Evolutionary conservation across 1,284 basidiomycete species (phyloP).

Genomic region (Trichosporon ovoides): DNA sequence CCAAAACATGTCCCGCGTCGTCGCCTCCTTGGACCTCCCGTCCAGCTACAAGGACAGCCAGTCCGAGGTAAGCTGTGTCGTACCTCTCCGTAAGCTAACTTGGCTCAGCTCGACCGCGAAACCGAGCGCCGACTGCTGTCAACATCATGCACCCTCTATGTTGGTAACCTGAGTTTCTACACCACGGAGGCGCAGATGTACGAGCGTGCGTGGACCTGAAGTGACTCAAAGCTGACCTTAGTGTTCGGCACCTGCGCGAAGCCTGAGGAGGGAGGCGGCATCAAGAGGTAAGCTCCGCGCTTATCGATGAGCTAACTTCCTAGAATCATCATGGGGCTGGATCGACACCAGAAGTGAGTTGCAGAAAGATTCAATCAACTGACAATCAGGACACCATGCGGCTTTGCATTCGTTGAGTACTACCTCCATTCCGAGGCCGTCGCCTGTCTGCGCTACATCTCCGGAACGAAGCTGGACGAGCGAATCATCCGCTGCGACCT

Average conservation of each 20-base stretch:
- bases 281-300: constrained; percentile 61
- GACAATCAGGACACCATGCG: constrained; percentile 81
- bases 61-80: constrained; percentile 53
- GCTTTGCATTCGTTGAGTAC: constrained; percentile 99
- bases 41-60: constrained; percentile 94
- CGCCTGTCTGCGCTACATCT: constrained; percentile 87
- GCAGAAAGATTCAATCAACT: neutral
- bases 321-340: constrained; percentile 94
- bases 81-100: constrained; percentile 1
- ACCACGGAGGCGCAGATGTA: constrained; percentile 99
- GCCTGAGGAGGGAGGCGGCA: constrained; percentile 85
- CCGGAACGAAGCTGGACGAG: constrained; percentile 98
- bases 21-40: constrained; percentile 80
- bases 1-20: constrained; percentile 73
- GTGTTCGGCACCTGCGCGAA: constrained; percentile 87
- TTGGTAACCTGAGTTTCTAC: constrained; percentile 95
- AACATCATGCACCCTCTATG: constrained; percentile 59
- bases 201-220: constrained; percentile 54
- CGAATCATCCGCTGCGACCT: constrained; percentile 97
- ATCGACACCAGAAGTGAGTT: constrained; percentile 78
- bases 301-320: constrained; percentile 6
- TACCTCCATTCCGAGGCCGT: constrained; percentile 93
- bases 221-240: constrained; percentile 20
- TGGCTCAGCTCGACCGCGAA: constrained; percentile 45
- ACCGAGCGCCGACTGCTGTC: constrained; percentile 53